Evolutionary conservation across 805 yeast species (phyloP).

Genomic region (Candida ovalis): DNA sequence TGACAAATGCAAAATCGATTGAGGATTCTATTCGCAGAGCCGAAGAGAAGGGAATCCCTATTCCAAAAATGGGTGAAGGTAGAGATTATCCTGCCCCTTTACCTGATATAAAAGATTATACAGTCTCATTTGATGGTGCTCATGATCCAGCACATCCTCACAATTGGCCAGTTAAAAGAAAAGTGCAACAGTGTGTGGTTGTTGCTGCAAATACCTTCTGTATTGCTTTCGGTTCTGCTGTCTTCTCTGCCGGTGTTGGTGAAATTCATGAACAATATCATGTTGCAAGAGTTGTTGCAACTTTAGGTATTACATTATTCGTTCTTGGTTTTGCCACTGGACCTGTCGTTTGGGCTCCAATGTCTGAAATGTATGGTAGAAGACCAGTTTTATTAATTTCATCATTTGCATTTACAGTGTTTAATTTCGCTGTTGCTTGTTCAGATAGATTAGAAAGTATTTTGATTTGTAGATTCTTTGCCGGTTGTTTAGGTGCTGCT

Average conservation of each 20-base stretch:
- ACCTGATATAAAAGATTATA: slow-evolving; percentile 51
- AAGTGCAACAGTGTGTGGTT: slow-evolving; percentile 39
- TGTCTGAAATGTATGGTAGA: slow-evolving; percentile 77
- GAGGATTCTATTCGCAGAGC: slow-evolving; percentile 28
- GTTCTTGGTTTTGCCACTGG: slow-evolving; percentile 95
- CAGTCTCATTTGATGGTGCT: slow-evolving; percentile 73
- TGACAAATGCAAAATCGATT: slow-evolving; percentile 36
- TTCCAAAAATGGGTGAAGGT: slow-evolving; percentile 65
- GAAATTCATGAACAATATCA: slow-evolving; percentile 48
- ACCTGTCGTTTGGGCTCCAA: slow-evolving; percentile 87
- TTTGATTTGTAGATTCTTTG: slow-evolving; percentile 72
- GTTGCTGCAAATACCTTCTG: slow-evolving; percentile 47
- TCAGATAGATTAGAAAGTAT: slow-evolving; percentile 76
- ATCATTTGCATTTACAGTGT: slow-evolving; percentile 51
- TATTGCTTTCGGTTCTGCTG: slow-evolving; percentile 78
- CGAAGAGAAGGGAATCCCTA: slow-evolving; percentile 33
- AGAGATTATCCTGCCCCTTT: slow-evolving; percentile 60
- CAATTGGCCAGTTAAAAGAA: slow-evolving; percentile 60
- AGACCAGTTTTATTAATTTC: slow-evolving; percentile 56
- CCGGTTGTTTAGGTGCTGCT: slow-evolving; percentile 80
- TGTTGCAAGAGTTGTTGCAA: slow-evolving; percentile 65
- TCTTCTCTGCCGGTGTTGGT: slow-evolving; percentile 61
- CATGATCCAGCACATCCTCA: slow-evolving; percentile 78
- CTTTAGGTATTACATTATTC: slow-evolving; percentile 72
- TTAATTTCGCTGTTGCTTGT: slow-evolving; percentile 73